phyloP scores from a whole-genome alignment of 139 green algal species.

The Zygnema circumcarinatum region DNA sequence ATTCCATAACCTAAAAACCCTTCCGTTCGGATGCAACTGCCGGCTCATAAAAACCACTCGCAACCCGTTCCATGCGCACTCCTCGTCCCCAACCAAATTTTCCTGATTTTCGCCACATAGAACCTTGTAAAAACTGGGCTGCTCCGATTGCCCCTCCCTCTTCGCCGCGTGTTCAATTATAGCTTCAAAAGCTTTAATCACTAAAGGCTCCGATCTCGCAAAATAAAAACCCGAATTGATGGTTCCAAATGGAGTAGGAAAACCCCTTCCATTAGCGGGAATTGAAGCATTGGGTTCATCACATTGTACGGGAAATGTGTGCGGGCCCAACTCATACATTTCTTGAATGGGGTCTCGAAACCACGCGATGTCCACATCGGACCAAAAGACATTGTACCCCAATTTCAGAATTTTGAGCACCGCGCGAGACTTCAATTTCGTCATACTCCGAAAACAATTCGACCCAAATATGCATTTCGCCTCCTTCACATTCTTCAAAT shows the following conservation, averaged over 20 bases:
- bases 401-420: conserved; percentile 35
- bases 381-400: conserved; percentile 21
- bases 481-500: too few relatives aligned
- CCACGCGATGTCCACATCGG: conserved; percentile 36
- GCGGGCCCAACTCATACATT: neutral
- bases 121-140: conserved; percentile 45
- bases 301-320: conserved; percentile 14
- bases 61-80: conserved; percentile 29
- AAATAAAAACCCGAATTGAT: conserved; percentile 57
- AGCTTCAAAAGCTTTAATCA: conserved; percentile 23
- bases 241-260: neutral
- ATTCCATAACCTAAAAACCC: conserved; percentile 26
- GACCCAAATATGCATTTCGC: conserved; percentile 17
- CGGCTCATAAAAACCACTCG: conserved; percentile 23
- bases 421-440: conserved; percentile 27
- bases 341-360: conserved; percentile 31
- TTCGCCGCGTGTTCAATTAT: conserved; percentile 33
- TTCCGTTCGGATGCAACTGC: conserved; percentile 28
- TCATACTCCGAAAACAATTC: conserved; percentile 22
- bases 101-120: conserved; percentile 13
- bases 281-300: neutral
- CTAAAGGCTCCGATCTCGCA: conserved; percentile 4
- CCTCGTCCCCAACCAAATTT: conserved; percentile 13
- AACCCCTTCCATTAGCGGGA: conserved; percentile 23
- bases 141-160: conserved; percentile 31